Conservation (phyloP, 768 basidiomycete genomes). For the Botryobasidium botryosum region DNA sequence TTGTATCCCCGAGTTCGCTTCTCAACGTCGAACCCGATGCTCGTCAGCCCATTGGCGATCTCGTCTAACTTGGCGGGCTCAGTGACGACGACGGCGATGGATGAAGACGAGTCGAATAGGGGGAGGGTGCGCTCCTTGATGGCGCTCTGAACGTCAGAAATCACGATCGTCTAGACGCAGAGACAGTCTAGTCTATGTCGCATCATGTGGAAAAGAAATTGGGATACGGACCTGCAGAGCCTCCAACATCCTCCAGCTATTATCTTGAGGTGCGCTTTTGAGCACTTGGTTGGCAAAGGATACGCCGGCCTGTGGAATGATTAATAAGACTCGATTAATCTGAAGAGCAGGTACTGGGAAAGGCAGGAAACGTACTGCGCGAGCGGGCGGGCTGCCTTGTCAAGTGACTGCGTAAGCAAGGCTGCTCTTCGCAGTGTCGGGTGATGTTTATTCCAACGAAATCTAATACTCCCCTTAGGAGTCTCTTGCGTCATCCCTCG, state of each 20-base stretch:
- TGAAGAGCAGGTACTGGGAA: too few relatives aligned
- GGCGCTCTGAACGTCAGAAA: conserved; percentile 32
- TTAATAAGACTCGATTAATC: too few relatives aligned
- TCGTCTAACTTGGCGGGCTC: conserved; percentile 64
- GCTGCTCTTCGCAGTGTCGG: conserved; percentile 85
- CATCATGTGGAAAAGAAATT: neutral
- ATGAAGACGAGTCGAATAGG: conserved; percentile 59
- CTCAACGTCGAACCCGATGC: conserved; percentile 66
- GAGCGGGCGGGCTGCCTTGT: conserved; percentile 66
- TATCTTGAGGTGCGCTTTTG: conserved; percentile 60
- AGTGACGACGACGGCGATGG: conserved; percentile 67
- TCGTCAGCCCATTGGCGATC: conserved; percentile 43
- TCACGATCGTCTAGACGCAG: too few relatives aligned
- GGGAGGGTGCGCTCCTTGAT: conserved; percentile 67
- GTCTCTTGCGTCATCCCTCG: too few relatives aligned
- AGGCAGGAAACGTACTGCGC: too few relatives aligned
- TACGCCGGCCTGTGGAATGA: conserved; percentile 46
- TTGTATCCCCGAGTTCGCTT: too few relatives aligned
- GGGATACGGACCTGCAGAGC: conserved; percentile 37
- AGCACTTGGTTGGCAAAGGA: conserved; percentile 86
- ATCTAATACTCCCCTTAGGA: too few relatives aligned
- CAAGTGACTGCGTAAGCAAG: conserved; percentile 74
- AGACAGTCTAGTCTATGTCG: neutral
- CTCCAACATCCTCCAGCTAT: conserved; percentile 60
- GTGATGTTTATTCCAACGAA: conserved; percentile 53